Conservation (phyloP, 164 flowering plant species). For the Vitis rotundifolia region DNA sequence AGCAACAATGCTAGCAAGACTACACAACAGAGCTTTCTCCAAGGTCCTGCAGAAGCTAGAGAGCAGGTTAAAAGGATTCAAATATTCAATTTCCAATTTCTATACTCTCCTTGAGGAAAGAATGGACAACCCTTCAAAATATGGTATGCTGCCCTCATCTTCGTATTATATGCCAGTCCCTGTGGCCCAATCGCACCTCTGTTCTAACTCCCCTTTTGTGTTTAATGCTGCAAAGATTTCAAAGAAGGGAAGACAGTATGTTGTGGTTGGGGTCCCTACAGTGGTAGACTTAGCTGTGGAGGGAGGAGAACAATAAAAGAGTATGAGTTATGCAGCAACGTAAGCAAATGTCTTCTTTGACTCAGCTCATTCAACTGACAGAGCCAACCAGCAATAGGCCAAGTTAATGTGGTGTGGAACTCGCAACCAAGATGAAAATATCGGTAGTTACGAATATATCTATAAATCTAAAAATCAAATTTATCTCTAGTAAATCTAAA, state of each 20-base stretch:
- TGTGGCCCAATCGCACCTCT: too few species aligned
- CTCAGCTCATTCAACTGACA: conserved; percentile 26
- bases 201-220: too few species aligned
- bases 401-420: conserved; percentile 25
- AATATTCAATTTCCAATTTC: conserved; percentile 13
- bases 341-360: conserved; percentile 31
- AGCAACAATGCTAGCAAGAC: background rate
- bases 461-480: too few species aligned
- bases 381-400: conserved; percentile 27
- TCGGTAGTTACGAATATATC: too few species aligned
- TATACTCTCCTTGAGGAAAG: background rate
- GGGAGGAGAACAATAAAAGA: conserved; percentile 5
- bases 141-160: conserved; percentile 1
- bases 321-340: conserved; percentile 24
- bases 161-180: too few species aligned
- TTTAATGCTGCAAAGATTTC: conserved; percentile 16
- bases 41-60: conserved; percentile 1
- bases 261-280: conserved; percentile 27
- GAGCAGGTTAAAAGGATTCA: conserved; percentile 14
- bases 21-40: conserved; percentile 13
- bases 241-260: conserved; percentile 27
- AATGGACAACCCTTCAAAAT: background rate
- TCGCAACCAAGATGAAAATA: too few species aligned
- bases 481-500: too few species aligned
- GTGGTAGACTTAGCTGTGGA: conserved; percentile 15